A percentile compares a stretch with the other conserved stretches of the same genome.
Evolutionary conservation across 2,329 filamentous ascomycete genomes (phyloP).

Genomic region (Sclerotinia glacialis): DNA sequence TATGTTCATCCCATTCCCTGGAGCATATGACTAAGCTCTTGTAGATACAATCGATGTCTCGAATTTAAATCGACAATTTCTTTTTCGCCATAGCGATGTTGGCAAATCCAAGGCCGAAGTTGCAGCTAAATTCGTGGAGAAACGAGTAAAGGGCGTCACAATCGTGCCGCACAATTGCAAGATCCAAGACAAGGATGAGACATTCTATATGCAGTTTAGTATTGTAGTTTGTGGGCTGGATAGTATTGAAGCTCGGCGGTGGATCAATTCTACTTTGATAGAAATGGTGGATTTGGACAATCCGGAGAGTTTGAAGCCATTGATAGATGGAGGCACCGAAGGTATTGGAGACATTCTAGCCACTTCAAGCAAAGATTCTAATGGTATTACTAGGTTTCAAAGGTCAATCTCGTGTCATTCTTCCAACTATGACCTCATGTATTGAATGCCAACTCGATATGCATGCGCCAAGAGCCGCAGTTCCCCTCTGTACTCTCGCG

Average conservation of each 20-base stretch:
- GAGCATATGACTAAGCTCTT: conserved; percentile 21
- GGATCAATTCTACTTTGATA: conserved; percentile 95
- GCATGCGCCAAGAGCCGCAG: conserved; percentile 95
- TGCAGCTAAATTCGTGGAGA: conserved; percentile 87
- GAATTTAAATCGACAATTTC: conserved; percentile 95
- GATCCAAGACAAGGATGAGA: conserved; percentile 95
- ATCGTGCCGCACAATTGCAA: conserved; percentile 93
- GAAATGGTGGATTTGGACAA: conserved; percentile 83
- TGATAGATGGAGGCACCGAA: conserved; percentile 96
- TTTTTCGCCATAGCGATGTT: conserved; percentile 89
- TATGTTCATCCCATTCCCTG: not conserved
- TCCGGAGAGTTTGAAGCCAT: conserved; percentile 81
- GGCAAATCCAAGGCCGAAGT: conserved; percentile 93
- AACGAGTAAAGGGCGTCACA: conserved; percentile 80
- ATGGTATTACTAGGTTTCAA: conserved; percentile 68
- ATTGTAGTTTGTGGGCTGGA: conserved; percentile 92
- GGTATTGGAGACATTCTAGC: conserved; percentile 45
- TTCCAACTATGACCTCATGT: conserved; percentile 90
- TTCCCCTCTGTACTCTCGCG: conserved; percentile 92
- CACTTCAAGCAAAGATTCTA: not conserved
- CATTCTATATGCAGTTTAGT: conserved; percentile 96
- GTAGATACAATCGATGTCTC: conserved; percentile 96
- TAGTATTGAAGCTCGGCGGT: conserved; percentile 94
- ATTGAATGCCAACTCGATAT: conserved; percentile 99
- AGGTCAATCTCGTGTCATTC: conserved; percentile 87